These are phyloP conservation scores for Trametes maxima DNA, from an alignment of 768 basidiomycete genomes.

Conservation along the genomic window DNA sequence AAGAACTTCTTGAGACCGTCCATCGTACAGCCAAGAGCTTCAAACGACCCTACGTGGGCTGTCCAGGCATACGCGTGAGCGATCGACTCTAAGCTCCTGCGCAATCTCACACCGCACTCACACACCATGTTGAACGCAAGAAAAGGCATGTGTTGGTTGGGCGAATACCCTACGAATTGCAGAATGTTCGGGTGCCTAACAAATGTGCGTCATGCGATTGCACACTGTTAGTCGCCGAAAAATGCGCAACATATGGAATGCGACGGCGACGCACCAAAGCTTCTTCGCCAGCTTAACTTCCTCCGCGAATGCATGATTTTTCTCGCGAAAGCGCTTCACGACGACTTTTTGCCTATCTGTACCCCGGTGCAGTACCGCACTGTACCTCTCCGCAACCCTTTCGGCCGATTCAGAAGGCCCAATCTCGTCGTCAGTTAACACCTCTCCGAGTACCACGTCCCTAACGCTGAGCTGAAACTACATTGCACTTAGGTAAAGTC, in stretches of 20 bases:
- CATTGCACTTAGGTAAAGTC: no score
- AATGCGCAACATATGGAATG: no score
- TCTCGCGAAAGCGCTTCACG: conserved; percentile 2
- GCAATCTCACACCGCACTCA: background rate
- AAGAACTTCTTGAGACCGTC: background rate
- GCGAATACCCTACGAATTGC: conserved; percentile 3
- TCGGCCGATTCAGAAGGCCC: background rate
- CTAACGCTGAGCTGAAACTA: background rate
- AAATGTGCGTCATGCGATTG: background rate
- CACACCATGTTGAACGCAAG: conserved; percentile 1
- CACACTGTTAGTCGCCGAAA: background rate
- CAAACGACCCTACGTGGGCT: conserved; percentile 9
- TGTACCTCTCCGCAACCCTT: background rate
- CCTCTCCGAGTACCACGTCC: background rate
- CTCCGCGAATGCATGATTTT: background rate
- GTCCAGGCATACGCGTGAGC: background rate
- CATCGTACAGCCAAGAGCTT: background rate
- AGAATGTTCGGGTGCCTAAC: conserved; percentile 9
- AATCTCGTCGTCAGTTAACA: background rate
- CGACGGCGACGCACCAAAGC: conserved; percentile 1
- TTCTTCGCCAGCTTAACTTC: conserved; percentile 4
- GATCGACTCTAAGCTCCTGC: background rate
- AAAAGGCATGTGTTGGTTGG: background rate
- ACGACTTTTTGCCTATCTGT: background rate
- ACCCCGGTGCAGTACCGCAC: background rate